Conservation (phyloP, 108 stramenopile genomes). For the Stephanodiscus triporus region DNA sequence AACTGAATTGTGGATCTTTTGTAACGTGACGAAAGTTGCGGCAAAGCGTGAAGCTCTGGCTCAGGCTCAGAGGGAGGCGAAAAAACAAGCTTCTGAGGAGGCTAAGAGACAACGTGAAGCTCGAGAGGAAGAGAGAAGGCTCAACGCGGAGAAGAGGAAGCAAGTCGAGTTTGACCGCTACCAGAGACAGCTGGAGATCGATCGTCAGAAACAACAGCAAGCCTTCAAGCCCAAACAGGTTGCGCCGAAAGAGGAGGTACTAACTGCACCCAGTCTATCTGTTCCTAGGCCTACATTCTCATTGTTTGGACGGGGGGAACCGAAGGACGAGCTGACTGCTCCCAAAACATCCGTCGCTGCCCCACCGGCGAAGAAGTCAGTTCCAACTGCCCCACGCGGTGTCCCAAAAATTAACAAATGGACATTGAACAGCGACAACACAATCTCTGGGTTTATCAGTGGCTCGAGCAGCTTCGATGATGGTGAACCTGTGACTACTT, state of each 20-base stretch:
- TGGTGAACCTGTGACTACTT: constrained; percentile 32
- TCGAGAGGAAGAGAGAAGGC: constrained; percentile 20
- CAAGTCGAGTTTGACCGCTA: constrained; percentile 22
- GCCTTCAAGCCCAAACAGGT: constrained; percentile 13
- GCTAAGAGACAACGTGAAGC: constrained; percentile 25
- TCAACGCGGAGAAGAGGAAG: constrained; percentile 17
- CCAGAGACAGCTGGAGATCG: constrained; percentile 17
- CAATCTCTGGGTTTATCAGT: constrained; percentile 40
- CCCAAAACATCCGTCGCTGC: constrained; percentile 1
- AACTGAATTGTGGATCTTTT: not conserved
- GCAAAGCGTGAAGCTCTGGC: constrained; percentile 15
- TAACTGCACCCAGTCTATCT: constrained; percentile 1
- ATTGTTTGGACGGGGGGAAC: constrained; percentile 32
- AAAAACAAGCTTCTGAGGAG: constrained; percentile 8
- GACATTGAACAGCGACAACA: constrained; percentile 34
- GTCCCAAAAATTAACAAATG: constrained; percentile 37
- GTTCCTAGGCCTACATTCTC: constrained; percentile 29
- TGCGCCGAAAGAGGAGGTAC: constrained; percentile 5
- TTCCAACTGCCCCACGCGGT: constrained; percentile 33
- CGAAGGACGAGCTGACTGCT: constrained; percentile 4
- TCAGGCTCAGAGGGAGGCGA: constrained; percentile 9
- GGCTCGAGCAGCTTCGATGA: constrained; percentile 37
- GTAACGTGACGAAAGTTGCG: not conserved
- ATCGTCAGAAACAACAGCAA: constrained; percentile 11
- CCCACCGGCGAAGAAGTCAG: constrained; percentile 9